Evolutionary conservation across 345 rosid genomes (phyloP).

Genomic region (Toxicodendron radicans): DNA sequence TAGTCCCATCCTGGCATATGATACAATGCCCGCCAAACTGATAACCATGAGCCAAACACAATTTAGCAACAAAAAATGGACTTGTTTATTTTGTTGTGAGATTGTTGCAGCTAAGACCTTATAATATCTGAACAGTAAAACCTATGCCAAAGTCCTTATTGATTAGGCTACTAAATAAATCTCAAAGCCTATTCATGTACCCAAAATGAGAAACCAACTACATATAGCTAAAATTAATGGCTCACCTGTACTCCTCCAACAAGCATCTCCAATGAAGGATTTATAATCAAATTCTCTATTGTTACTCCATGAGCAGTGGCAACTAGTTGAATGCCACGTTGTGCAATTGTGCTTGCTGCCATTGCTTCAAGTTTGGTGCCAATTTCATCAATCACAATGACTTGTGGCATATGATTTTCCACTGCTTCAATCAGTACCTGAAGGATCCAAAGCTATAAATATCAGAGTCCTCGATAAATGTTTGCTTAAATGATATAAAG

Average conservation of each 20-base stretch:
- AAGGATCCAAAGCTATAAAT: constrained; percentile 16
- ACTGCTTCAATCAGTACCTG: constrained; percentile 91
- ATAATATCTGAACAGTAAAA: not conserved
- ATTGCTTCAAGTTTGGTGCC: constrained; percentile 93
- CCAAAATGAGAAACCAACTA: not conserved
- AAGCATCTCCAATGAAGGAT: constrained; percentile 90
- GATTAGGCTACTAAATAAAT: not conserved
- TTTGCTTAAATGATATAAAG: not conserved
- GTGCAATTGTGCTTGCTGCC: constrained; percentile 95
- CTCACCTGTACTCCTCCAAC: constrained; percentile 90
- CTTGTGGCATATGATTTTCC: constrained; percentile 97
- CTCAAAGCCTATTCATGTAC: not conserved
- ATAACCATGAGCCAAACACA: not conserved
- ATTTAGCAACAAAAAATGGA: not conserved
- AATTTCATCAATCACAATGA: constrained; percentile 91
- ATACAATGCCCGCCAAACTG: not conserved
- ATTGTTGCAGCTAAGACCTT: not conserved
- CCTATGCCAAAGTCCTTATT: not conserved
- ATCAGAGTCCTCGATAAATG: not conserved
- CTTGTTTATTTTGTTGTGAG: constrained; percentile 4
- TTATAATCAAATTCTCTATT: constrained; percentile 81
- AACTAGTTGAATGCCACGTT: constrained; percentile 92
- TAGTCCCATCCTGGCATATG: too few relatives aligned
- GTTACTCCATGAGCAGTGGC: constrained; percentile 91
- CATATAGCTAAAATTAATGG: not conserved